phyloP scores from a whole-genome alignment of 371 early-diverging fungal species.

The Coemansia sp. region DNA sequence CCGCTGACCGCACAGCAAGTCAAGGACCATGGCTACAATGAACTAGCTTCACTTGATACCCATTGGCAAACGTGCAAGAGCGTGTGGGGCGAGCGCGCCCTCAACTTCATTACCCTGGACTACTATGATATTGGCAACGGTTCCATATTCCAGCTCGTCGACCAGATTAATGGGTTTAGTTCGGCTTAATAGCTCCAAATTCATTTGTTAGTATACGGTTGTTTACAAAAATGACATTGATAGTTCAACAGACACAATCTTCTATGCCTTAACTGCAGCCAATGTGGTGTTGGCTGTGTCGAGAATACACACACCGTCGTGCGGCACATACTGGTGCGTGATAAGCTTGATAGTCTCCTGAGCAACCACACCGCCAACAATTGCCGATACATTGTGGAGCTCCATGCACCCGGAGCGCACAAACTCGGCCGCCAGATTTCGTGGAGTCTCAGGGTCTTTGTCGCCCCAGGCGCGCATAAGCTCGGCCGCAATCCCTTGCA shows the following conservation, averaged over 20 bases:
- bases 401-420: slow-evolving; percentile 72
- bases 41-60: slow-evolving; percentile 16
- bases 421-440: slow-evolving; percentile 38
- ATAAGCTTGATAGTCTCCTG: slow-evolving; percentile 94
- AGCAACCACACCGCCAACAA: slow-evolving; percentile 91
- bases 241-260: not conserved
- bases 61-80: slow-evolving; percentile 27
- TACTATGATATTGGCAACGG: slow-evolving; percentile 64
- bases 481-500: slow-evolving; percentile 12
- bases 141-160: slow-evolving; percentile 52
- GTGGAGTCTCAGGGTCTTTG: slow-evolving; percentile 40
- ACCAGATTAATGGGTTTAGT: slow-evolving; percentile 59
- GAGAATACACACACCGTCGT: slow-evolving; percentile 80
- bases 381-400: slow-evolving; percentile 78
- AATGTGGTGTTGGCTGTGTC: slow-evolving; percentile 58
- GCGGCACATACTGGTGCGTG: slow-evolving; percentile 88
- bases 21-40: slow-evolving; percentile 28
- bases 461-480: slow-evolving; percentile 19
- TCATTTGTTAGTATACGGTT: too few species aligned
- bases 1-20: slow-evolving; percentile 22
- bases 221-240: not conserved
- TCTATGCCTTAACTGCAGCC: slow-evolving; percentile 15
- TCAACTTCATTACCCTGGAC: slow-evolving; percentile 72
- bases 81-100: slow-evolving; percentile 49
- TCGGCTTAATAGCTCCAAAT: not conserved